Evolutionary conservation across 352 stramenopile genomes (phyloP).

Genomic region (Phytophthora vignae): DNA sequence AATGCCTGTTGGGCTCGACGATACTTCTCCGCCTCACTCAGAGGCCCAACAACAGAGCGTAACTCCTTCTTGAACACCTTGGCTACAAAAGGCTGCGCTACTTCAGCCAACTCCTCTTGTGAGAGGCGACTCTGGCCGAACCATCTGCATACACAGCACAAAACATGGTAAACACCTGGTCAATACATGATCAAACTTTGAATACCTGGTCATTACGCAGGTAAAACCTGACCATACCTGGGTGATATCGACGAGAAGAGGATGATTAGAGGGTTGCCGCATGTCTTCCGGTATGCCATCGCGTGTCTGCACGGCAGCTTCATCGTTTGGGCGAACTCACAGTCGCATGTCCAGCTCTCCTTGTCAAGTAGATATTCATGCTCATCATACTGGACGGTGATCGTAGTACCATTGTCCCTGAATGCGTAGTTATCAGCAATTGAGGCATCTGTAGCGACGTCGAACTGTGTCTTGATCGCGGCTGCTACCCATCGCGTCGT

Average conservation of each 20-base stretch:
- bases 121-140: too few relatives aligned
- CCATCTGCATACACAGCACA: too few relatives aligned
- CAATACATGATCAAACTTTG: background rate
- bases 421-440: too few relatives aligned
- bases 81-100: background rate
- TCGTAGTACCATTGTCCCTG: too few relatives aligned
- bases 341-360: too few relatives aligned
- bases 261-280: background rate
- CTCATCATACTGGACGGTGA: too few relatives aligned
- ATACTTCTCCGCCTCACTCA: background rate
- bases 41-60: background rate
- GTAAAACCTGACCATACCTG: background rate
- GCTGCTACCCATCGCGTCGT: too few relatives aligned
- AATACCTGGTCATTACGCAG: background rate
- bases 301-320: background rate
- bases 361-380: too few relatives aligned
- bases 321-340: too few relatives aligned
- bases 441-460: too few relatives aligned
- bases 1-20: background rate
- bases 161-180: background rate
- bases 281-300: background rate
- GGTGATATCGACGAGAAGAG: background rate
- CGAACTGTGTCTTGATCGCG: too few relatives aligned
- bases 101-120: background rate
- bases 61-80: background rate